These are phyloP conservation scores for Pestalotiopsis sp. DNA, from an alignment of 2,329 filamentous ascomycete species.

Conservation along the genomic window DNA sequence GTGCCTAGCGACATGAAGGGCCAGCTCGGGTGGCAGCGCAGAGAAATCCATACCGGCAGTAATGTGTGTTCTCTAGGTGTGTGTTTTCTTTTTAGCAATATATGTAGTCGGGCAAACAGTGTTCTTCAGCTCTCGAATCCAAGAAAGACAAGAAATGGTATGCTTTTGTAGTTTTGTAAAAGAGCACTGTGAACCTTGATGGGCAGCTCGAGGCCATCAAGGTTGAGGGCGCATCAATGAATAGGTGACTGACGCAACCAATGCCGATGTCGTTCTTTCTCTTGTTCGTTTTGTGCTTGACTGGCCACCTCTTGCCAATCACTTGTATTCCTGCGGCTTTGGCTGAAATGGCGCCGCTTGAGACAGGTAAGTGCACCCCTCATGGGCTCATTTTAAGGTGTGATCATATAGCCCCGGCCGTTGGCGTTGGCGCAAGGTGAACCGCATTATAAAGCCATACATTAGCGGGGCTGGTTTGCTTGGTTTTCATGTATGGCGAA, in stretches of 20 bases:
- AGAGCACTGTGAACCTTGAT: constrained; percentile 6
- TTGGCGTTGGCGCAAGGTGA: too few relatives aligned
- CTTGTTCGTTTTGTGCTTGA: neutral
- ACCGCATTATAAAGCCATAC: neutral
- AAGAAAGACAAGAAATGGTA: neutral
- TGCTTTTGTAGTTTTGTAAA: neutral
- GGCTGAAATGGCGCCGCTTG: too few relatives aligned
- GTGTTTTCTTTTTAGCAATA: neutral
- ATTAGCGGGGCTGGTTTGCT: neutral
- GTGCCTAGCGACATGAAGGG: constrained; percentile 24
- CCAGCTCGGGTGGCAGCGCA: constrained; percentile 21
- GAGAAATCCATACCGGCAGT: neutral
- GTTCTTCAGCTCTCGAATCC: neutral
- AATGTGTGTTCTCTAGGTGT: neutral
- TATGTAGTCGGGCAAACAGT: neutral
- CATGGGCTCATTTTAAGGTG: too few relatives aligned
- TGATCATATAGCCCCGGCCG: too few relatives aligned
- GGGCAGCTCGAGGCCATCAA: constrained; percentile 6
- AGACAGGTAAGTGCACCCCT: too few relatives aligned
- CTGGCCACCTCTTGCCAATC: neutral
- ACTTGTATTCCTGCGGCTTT: neutral
- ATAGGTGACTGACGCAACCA: neutral
- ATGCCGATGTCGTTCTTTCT: neutral
- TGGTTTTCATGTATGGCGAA: neutral
- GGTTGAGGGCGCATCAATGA: neutral